These are phyloP conservation scores for Chamaecyparis obtusa DNA, from an alignment of 75 land plant genomes.

Conservation along the genomic window DNA sequence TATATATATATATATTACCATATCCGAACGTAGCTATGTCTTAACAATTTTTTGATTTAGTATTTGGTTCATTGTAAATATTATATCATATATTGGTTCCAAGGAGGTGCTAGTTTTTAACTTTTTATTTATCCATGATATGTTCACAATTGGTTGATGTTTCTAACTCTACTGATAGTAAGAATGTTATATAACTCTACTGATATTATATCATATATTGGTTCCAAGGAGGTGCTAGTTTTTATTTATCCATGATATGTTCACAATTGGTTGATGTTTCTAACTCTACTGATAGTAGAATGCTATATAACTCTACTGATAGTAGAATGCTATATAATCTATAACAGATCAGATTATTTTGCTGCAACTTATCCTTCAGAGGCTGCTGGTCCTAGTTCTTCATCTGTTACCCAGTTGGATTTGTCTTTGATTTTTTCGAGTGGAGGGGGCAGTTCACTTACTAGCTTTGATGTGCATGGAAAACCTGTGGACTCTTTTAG, in stretches of 20 bases:
- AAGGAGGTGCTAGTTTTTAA: neutral
- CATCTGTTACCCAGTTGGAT: neutral
- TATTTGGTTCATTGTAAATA: neutral
- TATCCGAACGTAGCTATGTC: too few species aligned
- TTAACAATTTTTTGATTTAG: neutral
- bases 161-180: too few species aligned
- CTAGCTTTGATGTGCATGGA: neutral
- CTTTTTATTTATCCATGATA: neutral
- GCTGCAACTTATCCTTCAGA: slow-evolving; percentile 2
- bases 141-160: neutral
- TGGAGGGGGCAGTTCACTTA: neutral
- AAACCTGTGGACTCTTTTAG: slow-evolving; percentile 12
- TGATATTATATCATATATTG: neutral
- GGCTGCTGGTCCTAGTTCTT: slow-evolving; percentile 7
- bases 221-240: neutral
- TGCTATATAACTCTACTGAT: neutral
- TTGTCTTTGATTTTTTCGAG: neutral
- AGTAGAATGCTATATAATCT: neutral
- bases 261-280: neutral
- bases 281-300: neutral
- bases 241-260: neutral
- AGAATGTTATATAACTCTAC: too few species aligned
- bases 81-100: neutral
- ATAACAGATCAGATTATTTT: slow-evolving; percentile 4
- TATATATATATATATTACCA: too few species aligned